These are phyloP conservation scores for Colletotrichum orbiculare DNA, from an alignment of 2,329 filamentous ascomycete genomes.

Conservation along the genomic window DNA sequence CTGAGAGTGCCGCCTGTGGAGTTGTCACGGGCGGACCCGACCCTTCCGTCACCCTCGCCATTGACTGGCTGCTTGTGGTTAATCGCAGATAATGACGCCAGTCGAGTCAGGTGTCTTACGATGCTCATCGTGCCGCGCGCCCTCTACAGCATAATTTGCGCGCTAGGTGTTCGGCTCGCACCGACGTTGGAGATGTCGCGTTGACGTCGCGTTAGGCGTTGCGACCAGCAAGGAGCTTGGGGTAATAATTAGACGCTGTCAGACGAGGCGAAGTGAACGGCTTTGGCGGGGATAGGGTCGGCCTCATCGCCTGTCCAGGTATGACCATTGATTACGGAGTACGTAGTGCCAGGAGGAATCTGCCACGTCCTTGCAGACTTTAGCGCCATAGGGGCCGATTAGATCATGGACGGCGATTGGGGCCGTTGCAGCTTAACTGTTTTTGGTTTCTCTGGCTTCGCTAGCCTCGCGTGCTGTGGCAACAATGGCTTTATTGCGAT, in stretches of 20 bases:
- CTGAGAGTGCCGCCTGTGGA: conserved; percentile 51
- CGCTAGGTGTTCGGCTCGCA: neutral
- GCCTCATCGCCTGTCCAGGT: too few species aligned
- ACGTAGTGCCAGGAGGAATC: conserved; percentile 4
- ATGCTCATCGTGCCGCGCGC: conserved; percentile 11
- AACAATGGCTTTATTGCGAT: neutral
- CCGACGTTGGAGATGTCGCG: neutral
- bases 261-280: conserved; percentile 6
- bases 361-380: conserved; percentile 11
- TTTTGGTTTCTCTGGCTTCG: too few species aligned
- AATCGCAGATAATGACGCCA: conserved; percentile 5
- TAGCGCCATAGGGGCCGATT: conserved; percentile 6
- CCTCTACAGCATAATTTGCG: conserved; percentile 15
- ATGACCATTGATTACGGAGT: neutral
- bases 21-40: conserved; percentile 57
- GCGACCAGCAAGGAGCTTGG: neutral
- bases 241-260: conserved; percentile 6
- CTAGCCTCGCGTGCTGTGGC: conserved; percentile 1
- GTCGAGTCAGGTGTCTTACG: conserved; percentile 1
- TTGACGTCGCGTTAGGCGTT: conserved; percentile 3
- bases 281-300: conserved; percentile 7
- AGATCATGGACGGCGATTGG: conserved; percentile 3
- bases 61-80: conserved; percentile 18
- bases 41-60: conserved; percentile 49
- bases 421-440: conserved; percentile 13